Base-by-base conservation (phyloP, 306 rosid genomes). In the Prunus padus region DNA sequence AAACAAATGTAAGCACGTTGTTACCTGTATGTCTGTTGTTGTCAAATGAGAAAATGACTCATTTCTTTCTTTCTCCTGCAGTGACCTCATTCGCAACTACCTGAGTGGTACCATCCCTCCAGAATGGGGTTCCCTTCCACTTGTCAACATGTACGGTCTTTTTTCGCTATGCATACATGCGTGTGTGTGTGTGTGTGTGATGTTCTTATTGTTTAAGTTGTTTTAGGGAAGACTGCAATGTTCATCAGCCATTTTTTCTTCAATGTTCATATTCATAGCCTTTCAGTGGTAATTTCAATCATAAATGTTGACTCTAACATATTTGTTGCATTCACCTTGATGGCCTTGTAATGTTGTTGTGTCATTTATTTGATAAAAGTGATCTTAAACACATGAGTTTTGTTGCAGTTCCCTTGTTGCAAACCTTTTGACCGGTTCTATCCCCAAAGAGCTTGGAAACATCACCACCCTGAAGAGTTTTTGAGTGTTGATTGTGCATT, bases 401-500 rank as follows among this genome's bases (percentile, higher is more conserved):
- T 77, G 6, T 42, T 77, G 67, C 78, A 93, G 98, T 64, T 81
- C 96, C 54, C 74, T 93, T 69, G 0, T 72, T 28, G 91, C 86
- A 79, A 93, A 93, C 61, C 86, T 86, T 31, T n/a, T 93, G 61
- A 82, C 93, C 0, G 98, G 97, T 73, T 20, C 88, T 50, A 84
- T 91, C 55, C 98, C 98, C 23, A 76, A 59, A 76, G 98, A 85
- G 77, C 42, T 91, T 1, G 97, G 73, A 80, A 85, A 85, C 70
- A 88, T 91, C 74, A 76, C 79, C 55, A 88, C 96, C 56, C 84
- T 93, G 23, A 45, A 63, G 76, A 87, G 78, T 55, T 89, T 93
- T 96, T 93, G 71, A 87, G 98, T 87, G 60, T n/a, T n/a, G n/a
- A n/a, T n/a, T n/a, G n/a, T n/a, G n/a, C n/a, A n/a, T n/a, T 19